A percentile compares a stretch with the other conserved stretches of the same genome.
Conservation (phyloP, 495 filamentous ascomycete genomes). For the Penicillium arizonense region DNA sequence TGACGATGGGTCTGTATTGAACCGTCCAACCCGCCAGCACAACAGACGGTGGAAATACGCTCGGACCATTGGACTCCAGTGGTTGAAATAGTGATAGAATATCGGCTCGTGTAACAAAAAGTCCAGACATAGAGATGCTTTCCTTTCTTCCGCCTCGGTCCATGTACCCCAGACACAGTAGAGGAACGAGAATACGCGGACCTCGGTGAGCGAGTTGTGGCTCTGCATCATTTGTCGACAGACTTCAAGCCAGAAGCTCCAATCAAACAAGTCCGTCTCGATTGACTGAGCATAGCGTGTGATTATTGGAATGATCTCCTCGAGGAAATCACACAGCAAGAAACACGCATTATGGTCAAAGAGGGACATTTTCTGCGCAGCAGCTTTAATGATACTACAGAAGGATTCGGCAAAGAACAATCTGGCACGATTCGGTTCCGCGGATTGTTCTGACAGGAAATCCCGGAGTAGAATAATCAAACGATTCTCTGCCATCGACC, state of each 20-base stretch:
- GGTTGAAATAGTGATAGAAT: conserved; percentile 85
- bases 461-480: conserved; percentile 85
- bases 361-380: conserved; percentile 71
- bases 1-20: conserved; percentile 63
- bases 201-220: conserved; percentile 91
- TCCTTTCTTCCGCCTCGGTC: conserved; percentile 62
- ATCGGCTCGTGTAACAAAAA: conserved; percentile 77
- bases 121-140: conserved; percentile 68
- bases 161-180: conserved; percentile 80
- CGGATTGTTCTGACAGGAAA: conserved; percentile 69
- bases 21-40: conserved; percentile 88
- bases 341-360: conserved; percentile 91
- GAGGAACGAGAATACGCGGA: conserved; percentile 83
- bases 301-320: conserved; percentile 68
- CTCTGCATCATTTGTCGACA: conserved; percentile 81
- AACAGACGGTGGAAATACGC: conserved; percentile 92
- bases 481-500: conserved; percentile 89
- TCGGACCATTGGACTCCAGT: conserved; percentile 98
- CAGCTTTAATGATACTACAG: conserved; percentile 66
- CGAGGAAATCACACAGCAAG: conserved; percentile 87
- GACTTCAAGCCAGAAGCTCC: conserved; percentile 87
- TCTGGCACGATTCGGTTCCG: conserved; percentile 53
- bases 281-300: conserved; percentile 53
- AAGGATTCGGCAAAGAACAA: conserved; percentile 80
- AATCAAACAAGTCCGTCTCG: conserved; percentile 59